phyloP scores from a whole-genome alignment of 148 eudicot species.

The Chenopodium quinoa region DNA sequence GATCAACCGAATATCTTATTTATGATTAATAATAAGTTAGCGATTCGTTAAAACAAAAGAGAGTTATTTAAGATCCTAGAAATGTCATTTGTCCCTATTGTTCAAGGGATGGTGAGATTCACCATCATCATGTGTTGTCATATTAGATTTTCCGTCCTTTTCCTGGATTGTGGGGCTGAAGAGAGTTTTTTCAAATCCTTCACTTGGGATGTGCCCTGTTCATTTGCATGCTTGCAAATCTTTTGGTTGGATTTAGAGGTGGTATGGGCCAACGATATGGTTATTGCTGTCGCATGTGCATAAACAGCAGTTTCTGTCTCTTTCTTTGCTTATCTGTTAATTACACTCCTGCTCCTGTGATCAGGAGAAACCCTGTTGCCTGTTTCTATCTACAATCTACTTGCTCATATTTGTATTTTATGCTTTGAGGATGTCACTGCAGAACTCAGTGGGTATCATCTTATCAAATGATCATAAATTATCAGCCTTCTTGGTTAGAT shows the following conservation, averaged over 20 bases:
- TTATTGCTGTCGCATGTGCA: conserved; percentile 16
- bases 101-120: conserved; percentile 20
- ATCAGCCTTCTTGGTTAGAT: neutral
- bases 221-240: conserved; percentile 28
- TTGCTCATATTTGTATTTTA: conserved; percentile 9
- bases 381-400: conserved; percentile 17
- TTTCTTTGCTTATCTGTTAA: conserved; percentile 26
- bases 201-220: conserved; percentile 23
- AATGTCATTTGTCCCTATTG: conserved; percentile 18
- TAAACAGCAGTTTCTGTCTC: conserved; percentile 23
- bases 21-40: neutral
- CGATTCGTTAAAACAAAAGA: conserved; percentile 1
- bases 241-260: conserved; percentile 27
- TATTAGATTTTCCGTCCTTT: conserved; percentile 29
- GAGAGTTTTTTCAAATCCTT: conserved; percentile 12
- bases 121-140: conserved; percentile 23
- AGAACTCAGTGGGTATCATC: neutral
- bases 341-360: conserved; percentile 7
- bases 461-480: neutral
- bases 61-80: conserved; percentile 9
- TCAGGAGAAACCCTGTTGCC: conserved; percentile 1
- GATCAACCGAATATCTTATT: neutral
- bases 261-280: conserved; percentile 20
- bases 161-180: conserved; percentile 28
- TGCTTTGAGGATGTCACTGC: neutral